Conservation (phyloP, 148 eudicot species). For the Vaccinium darrowii region DNA sequence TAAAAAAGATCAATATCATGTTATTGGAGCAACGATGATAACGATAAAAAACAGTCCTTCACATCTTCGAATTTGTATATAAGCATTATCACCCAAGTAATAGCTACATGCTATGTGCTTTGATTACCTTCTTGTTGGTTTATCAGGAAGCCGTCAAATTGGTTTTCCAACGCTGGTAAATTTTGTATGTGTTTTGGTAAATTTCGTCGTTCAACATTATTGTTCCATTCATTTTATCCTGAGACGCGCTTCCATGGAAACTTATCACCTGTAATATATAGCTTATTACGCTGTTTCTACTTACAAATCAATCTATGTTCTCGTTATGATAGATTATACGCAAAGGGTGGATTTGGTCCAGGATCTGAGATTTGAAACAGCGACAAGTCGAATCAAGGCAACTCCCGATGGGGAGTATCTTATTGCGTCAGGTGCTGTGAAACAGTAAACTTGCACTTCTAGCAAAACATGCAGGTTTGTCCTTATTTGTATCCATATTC, state of each 20-base stretch:
- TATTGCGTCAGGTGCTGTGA: slow-evolving; percentile 74
- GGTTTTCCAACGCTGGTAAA: not conserved
- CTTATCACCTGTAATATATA: not conserved
- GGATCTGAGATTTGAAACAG: slow-evolving; percentile 86
- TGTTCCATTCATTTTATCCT: not conserved
- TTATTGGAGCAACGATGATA: not conserved
- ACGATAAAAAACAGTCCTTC: not conserved
- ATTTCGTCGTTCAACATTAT: not conserved
- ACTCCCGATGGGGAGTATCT: slow-evolving; percentile 96
- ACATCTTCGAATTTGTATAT: slow-evolving; percentile 3
- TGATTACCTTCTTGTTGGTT: not conserved
- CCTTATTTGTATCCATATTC: not conserved
- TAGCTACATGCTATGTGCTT: not conserved
- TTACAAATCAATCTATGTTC: slow-evolving; percentile 10
- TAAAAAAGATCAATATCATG: not conserved
- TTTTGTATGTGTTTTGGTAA: not conserved
- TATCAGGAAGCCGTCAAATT: not conserved
- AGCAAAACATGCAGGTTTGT: not conserved
- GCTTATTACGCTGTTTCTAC: not conserved
- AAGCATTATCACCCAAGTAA: not conserved
- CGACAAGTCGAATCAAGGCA: slow-evolving; percentile 79
- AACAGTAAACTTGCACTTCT: not conserved
- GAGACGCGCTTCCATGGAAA: not conserved
- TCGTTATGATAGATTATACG: slow-evolving; percentile 50
- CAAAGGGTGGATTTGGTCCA: slow-evolving; percentile 80